These are phyloP conservation scores for Cadophora sp. DNA, from an alignment of 2,329 filamentous ascomycete species.

Conservation along the genomic window DNA sequence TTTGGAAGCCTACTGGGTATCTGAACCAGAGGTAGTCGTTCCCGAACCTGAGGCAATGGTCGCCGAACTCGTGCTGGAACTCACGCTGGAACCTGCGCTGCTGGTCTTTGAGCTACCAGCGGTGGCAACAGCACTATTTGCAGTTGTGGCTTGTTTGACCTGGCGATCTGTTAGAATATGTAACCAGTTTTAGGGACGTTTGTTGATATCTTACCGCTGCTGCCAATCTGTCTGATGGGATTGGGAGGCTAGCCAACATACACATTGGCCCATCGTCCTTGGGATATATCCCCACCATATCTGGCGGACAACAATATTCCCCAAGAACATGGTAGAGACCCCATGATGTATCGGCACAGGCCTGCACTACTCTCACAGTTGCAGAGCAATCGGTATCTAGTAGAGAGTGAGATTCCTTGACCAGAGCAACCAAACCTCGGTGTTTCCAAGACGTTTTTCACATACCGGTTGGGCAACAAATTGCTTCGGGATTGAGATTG, in stretches of 20 bases:
- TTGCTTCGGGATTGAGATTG: not conserved
- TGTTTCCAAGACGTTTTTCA: not conserved
- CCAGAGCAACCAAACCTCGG: no score
- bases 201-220: not conserved
- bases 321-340: constrained; percentile 1
- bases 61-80: not conserved
- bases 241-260: constrained; percentile 1
- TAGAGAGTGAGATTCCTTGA: no score
- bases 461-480: constrained; percentile 14
- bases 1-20: not conserved
- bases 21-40: not conserved
- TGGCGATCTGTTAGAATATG: not conserved
- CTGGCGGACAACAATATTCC: constrained; percentile 1
- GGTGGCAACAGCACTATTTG: not conserved
- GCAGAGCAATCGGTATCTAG: not conserved
- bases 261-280: not conserved
- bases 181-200: not conserved
- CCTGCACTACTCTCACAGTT: not conserved
- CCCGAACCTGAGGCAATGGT: not conserved
- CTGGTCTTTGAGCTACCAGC: not conserved
- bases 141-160: constrained; percentile 1
- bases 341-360: constrained; percentile 6
- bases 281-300: constrained; percentile 1
- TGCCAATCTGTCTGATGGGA: constrained; percentile 5
- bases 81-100: no score